phyloP scores from a whole-genome alignment of 805 yeast species.

The Saccharomycopsis javanensis region DNA sequence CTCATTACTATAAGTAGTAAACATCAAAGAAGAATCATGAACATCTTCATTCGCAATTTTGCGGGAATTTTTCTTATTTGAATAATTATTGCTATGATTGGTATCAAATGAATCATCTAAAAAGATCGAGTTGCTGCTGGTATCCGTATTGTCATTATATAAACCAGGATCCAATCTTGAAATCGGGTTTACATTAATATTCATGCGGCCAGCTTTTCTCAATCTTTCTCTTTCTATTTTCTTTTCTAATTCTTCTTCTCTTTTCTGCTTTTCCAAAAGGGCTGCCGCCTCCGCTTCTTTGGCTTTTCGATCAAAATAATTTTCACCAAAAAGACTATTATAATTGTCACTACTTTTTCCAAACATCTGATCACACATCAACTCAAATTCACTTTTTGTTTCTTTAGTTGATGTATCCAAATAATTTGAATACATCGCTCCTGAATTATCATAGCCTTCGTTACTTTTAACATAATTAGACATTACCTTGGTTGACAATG shows the following conservation, averaged over 20 bases:
- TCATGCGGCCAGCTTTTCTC: conserved; percentile 2
- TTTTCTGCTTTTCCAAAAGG: neutral
- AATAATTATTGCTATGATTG: neutral
- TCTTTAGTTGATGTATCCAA: conserved; percentile 11
- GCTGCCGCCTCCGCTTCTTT: conserved; percentile 1
- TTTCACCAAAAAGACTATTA: conserved; percentile 16
- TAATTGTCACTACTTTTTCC: conserved; percentile 10
- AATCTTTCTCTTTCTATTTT: conserved; percentile 2
- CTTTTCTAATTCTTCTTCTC: conserved; percentile 2
- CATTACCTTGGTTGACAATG: conserved; percentile 14
- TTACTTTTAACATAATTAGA: conserved; percentile 9
- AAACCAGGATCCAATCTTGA: conserved; percentile 19
- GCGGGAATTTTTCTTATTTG: neutral
- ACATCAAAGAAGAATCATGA: neutral
- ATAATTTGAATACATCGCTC: neutral
- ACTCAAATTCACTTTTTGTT: conserved; percentile 17
- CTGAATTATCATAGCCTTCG: neutral
- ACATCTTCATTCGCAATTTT: neutral
- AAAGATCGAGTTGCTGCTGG: conserved; percentile 3
- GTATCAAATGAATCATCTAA: neutral
- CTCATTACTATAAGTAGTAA: neutral
- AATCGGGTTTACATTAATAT: conserved; percentile 8
- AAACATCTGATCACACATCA: conserved; percentile 17
- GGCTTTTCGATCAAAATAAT: conserved; percentile 13
- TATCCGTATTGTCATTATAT: conserved; percentile 15